Evolutionary conservation across 148 eudicot genomes (phyloP), one percentile per base, ranked within the genome.

Genomic region (Bassia scoparia): DNA sequence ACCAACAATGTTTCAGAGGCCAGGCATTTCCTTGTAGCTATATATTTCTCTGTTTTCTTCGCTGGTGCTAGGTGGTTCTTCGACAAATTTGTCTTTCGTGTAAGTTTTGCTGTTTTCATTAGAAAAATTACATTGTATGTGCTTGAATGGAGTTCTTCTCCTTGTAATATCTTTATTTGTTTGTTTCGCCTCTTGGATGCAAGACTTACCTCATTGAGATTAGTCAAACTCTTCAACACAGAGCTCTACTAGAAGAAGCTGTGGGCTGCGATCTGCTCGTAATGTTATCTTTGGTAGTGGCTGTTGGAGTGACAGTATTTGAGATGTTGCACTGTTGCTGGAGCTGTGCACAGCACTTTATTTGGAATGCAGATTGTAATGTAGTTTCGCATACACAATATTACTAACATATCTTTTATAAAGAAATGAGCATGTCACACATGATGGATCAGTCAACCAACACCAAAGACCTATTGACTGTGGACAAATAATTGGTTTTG

Each of bases 61-160:
- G 83, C 84, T 41, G 85, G 77, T 52, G 96, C 86, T 49, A 84
- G 98, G 72, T 88, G 88, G 71, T 58, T 89, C 70, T 88, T 91
- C 53, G 96, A 94, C 76, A 88, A 83, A 77, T 89, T 84, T 75
- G 52, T 94, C 8, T 89, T 84, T 72, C 93, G 91, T 41, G 98
- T 94, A 91, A 84, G 96, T 43, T 66, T 82, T 68, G 15, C 63
- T 16, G 27, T 29, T 54, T 13, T 20, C 35, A 44, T 23, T 23
- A n/a, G n/a, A n/a, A n/a, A n/a, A n/a, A n/a, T n/a, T n/a, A n/a
- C n/a, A n/a, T n/a, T n/a, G n/a, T n/a, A n/a, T n/a, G n/a, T n/a
- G n/a, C n/a, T n/a, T n/a, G n/a, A n/a, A n/a, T n/a, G n/a, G n/a
- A n/a, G n/a, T n/a, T n/a, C n/a, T n/a, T n/a, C n/a, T n/a, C n/a